phyloP scores from a whole-genome alignment of 768 basidiomycete genomes.

The Pleurotus salmoneostramineus region DNA sequence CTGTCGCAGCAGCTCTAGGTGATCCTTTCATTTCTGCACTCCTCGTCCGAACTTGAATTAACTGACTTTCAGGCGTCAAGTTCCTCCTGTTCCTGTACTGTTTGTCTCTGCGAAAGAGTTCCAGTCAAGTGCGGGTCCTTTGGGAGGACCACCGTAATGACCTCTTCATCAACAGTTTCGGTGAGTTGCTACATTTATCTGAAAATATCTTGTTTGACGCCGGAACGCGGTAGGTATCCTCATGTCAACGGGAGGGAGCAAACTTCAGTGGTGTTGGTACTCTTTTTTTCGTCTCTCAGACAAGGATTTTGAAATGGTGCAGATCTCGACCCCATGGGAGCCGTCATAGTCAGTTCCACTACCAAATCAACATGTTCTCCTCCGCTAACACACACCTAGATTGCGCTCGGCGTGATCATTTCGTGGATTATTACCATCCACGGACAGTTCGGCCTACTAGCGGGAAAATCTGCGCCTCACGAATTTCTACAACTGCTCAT shows the following conservation, averaged over 20 bases:
- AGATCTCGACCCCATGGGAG: conserved; percentile 80
- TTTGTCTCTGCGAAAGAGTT: conserved; percentile 68
- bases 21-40: conserved; percentile 12
- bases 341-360: conserved; percentile 53
- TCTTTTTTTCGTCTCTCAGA: neutral
- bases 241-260: conserved; percentile 82
- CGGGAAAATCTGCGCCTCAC: conserved; percentile 88
- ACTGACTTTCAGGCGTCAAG: conserved; percentile 61
- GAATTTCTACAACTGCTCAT: conserved; percentile 89
- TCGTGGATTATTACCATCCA: conserved; percentile 79
- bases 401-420: conserved; percentile 72
- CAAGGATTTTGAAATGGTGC: conserved; percentile 10
- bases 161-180: conserved; percentile 78
- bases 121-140: conserved; percentile 90
- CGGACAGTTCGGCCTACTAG: conserved; percentile 78
- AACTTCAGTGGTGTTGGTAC: conserved; percentile 74
- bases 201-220: neutral
- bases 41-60: neutral
- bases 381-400: conserved; percentile 36
- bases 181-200: conserved; percentile 27
- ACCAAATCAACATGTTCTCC: neutral
- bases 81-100: conserved; percentile 86
- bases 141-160: conserved; percentile 98
- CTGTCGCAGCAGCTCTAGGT: conserved; percentile 84
- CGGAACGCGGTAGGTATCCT: conserved; percentile 52